Percentiles rank a stretch among this genome's conserved stretches.
Evolutionary conservation across 345 rosid species (phyloP).

Genomic region (Kernera saxatilis): DNA sequence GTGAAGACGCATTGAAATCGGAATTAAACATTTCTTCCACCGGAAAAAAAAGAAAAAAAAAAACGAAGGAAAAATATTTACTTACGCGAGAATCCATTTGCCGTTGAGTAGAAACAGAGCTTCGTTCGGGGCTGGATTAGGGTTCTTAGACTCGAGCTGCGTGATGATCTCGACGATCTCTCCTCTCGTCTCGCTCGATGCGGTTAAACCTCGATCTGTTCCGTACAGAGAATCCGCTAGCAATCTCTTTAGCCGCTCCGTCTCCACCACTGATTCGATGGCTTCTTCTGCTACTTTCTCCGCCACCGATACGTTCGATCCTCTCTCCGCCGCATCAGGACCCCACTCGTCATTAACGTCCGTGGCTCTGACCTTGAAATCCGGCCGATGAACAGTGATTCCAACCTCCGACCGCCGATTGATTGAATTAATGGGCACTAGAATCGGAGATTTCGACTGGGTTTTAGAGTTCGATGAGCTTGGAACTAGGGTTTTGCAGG

Average conservation of each 20-base stretch:
- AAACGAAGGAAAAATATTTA: not conserved
- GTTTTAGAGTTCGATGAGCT: not conserved
- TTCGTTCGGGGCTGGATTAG: slow-evolving; percentile 78
- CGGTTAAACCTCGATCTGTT: slow-evolving; percentile 66
- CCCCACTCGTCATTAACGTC: slow-evolving; percentile 36
- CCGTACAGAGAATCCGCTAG: slow-evolving; percentile 66
- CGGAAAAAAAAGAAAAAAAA: not conserved
- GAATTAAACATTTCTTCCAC: not conserved
- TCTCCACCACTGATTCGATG: slow-evolving; percentile 41
- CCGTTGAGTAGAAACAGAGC: slow-evolving; percentile 76
- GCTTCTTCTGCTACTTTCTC: slow-evolving; percentile 34
- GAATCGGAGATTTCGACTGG: slow-evolving; percentile 21
- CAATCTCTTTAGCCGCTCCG: slow-evolving; percentile 50
- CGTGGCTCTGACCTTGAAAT: slow-evolving; percentile 27
- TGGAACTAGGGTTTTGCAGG: slow-evolving; percentile 34
- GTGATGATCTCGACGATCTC: slow-evolving; percentile 88
- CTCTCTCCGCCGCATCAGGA: slow-evolving; percentile 19
- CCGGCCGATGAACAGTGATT: slow-evolving; percentile 22
- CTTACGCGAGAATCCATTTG: slow-evolving; percentile 95
- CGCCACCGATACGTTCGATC: slow-evolving; percentile 34
- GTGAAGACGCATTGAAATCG: not conserved
- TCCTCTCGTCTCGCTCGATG: slow-evolving; percentile 76
- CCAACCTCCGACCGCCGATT: slow-evolving; percentile 4
- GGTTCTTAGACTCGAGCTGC: slow-evolving; percentile 81
- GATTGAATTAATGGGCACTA: not conserved